Evolutionary conservation across 2,329 filamentous ascomycete genomes (phyloP).

Genomic region (Diaporthe helianthi): DNA sequence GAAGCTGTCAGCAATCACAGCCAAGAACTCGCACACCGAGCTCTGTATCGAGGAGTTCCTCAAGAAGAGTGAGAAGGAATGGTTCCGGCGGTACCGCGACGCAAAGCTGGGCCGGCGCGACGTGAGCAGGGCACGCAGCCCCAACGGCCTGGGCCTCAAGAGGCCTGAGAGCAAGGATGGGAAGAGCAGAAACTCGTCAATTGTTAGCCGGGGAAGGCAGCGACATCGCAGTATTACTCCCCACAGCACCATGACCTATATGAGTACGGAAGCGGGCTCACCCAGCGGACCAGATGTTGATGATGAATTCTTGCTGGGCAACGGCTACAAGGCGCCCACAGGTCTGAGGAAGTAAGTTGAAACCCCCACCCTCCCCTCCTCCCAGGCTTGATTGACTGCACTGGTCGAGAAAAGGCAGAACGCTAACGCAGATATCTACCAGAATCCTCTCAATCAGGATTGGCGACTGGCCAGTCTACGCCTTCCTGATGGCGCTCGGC

Average conservation of each 20-base stretch:
- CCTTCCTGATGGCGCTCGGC: conserved; percentile 65
- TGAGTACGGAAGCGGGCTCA: conserved; percentile 34
- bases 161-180: conserved; percentile 43
- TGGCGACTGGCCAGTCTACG: conserved; percentile 70
- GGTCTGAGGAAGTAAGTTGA: conserved; percentile 58
- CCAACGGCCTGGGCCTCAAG: conserved; percentile 37
- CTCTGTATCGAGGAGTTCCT: conserved; percentile 72
- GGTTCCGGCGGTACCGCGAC: conserved; percentile 66
- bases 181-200: conserved; percentile 48
- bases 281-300: conserved; percentile 36
- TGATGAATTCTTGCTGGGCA: conserved; percentile 60
- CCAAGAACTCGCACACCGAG: conserved; percentile 62
- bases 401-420: neutral
- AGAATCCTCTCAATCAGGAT: conserved; percentile 57
- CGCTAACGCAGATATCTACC: neutral
- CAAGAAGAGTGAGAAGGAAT: conserved; percentile 71
- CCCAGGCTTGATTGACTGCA: neutral
- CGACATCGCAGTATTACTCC: conserved; percentile 36
- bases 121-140: conserved; percentile 41
- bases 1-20: conserved; percentile 60
- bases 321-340: conserved; percentile 62
- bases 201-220: conserved; percentile 37
- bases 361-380: too few relatives aligned
- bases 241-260: conserved; percentile 35
- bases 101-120: conserved; percentile 62